phyloP scores from a whole-genome alignment of 768 basidiomycete genomes.

The Crassisporium funariophilum region DNA sequence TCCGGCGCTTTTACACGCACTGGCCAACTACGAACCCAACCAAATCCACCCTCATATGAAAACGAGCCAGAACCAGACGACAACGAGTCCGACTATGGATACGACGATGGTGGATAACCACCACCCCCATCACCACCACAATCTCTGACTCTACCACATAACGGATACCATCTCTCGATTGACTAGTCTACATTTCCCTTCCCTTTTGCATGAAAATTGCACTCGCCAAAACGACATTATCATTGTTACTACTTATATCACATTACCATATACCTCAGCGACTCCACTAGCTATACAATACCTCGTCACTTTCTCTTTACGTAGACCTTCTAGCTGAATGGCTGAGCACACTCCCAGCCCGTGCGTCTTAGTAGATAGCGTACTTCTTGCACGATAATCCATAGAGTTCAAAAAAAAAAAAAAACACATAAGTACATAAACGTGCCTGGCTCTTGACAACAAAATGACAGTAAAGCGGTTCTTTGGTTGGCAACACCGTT shows the following conservation, averaged over 20 bases:
- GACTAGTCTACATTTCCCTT: too few species aligned
- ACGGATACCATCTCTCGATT: background rate
- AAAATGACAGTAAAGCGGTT: too few species aligned
- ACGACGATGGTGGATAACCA: too few species aligned
- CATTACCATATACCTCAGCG: background rate
- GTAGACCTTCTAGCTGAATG: background rate
- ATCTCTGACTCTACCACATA: background rate
- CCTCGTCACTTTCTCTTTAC: background rate
- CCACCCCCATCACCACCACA: too few species aligned
- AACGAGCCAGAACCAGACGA: conserved; percentile 7
- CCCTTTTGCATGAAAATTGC: too few species aligned
- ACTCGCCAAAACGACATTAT: too few species aligned
- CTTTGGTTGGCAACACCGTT: too few species aligned
- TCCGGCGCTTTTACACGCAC: conserved; percentile 21
- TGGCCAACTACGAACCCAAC: background rate
- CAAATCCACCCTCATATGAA: background rate
- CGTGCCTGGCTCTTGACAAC: too few species aligned
- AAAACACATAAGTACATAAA: too few species aligned
- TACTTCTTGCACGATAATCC: too few species aligned
- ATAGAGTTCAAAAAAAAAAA: too few species aligned
- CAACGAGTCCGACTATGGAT: too few species aligned
- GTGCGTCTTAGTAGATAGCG: background rate
- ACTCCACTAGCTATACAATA: background rate
- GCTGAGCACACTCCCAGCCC: background rate
- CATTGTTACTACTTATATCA: background rate